These are phyloP conservation scores for Bromus sterilis DNA, from an alignment of 176 grass and related monocot genomes.

Conservation along the genomic window DNA sequence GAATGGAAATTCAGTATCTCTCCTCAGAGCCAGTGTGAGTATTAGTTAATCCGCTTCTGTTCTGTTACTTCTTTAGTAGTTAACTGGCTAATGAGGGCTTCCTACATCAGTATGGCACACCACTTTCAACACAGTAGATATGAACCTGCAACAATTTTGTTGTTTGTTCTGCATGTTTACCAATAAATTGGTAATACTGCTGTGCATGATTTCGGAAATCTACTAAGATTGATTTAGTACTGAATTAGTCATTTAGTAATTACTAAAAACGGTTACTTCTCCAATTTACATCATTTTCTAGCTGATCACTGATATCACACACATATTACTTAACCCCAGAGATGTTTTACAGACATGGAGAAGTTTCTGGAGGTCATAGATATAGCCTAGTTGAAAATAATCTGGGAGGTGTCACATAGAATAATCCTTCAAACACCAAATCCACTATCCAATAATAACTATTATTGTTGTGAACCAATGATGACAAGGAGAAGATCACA, in stretches of 20 bases:
- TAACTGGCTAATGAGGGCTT: background rate
- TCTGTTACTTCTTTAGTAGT: background rate
- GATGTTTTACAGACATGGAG: background rate
- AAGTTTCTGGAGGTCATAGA: background rate
- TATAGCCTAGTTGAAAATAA: background rate
- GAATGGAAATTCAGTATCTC: slow-evolving; percentile 81
- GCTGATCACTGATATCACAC: background rate
- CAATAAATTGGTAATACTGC: background rate
- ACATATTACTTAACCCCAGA: background rate
- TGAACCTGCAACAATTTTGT: background rate
- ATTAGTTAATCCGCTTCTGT: background rate
- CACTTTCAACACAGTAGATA: background rate
- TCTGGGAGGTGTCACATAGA: slow-evolving; percentile 11
- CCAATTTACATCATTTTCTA: background rate
- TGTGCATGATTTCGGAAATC: background rate
- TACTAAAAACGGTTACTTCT: too few species aligned
- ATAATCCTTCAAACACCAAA: background rate
- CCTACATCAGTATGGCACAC: background rate
- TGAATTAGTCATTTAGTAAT: background rate
- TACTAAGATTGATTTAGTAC: background rate
- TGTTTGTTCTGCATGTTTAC: background rate
- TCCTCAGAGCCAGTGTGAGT: slow-evolving; percentile 85
- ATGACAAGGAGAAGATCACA: slow-evolving; percentile 18
- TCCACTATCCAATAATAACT: background rate
- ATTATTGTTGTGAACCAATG: background rate